Evolutionary conservation across 805 yeast genomes (phyloP).

Genomic region (Ogataea populi-albae): DNA sequence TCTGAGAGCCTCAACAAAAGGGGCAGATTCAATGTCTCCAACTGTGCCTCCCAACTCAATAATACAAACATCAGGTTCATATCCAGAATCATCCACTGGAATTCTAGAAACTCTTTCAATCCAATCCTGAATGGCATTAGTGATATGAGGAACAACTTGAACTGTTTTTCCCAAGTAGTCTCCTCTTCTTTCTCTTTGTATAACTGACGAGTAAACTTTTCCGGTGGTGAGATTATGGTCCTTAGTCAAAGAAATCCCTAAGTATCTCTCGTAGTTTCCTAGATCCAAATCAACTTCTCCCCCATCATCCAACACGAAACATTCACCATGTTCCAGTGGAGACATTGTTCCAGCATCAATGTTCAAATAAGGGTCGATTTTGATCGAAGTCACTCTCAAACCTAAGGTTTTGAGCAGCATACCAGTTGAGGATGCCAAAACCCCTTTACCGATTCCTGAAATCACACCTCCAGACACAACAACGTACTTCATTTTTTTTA

Average conservation of each 20-base stretch:
- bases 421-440: constrained; percentile 95
- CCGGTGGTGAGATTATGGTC: constrained; percentile 99
- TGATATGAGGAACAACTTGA: constrained; percentile 97
- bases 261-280: constrained; percentile 96
- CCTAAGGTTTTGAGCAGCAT: constrained; percentile 91
- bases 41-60: constrained; percentile 99
- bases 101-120: constrained; percentile 86
- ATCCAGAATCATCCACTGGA: constrained; percentile 87
- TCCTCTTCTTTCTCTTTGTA: constrained; percentile 92
- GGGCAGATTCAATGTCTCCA: constrained; percentile 98
- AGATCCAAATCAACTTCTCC: constrained; percentile 98
- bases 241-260: constrained; percentile 86
- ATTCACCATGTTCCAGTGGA: constrained; percentile 98
- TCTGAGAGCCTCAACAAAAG: constrained; percentile 97
- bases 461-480: constrained; percentile 99
- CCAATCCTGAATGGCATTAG: constrained; percentile 98
- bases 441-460: constrained; percentile 99
- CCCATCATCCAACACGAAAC: constrained; percentile 96
- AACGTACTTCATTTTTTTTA: constrained; percentile 82
- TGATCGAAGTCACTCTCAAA: constrained; percentile 91
- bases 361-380: constrained; percentile 98
- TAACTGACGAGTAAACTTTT: constrained; percentile 90
- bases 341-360: constrained; percentile 99
- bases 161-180: constrained; percentile 99
- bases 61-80: constrained; percentile 93